Conservation (phyloP, 225 moss, liverwort and hornwort species). For the Climacium dendroides region DNA sequence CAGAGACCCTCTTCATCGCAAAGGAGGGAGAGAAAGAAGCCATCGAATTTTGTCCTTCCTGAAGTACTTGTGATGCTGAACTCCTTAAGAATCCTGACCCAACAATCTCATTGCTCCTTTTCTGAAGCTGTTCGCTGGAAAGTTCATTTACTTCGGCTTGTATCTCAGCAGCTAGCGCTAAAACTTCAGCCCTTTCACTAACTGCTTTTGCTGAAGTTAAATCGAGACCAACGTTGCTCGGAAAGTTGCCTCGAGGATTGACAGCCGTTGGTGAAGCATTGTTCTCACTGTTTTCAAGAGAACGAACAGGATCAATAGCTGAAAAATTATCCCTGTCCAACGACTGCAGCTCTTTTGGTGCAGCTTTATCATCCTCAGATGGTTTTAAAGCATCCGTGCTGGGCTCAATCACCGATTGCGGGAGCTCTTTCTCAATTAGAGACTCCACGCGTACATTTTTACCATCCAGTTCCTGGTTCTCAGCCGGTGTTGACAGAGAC, state of each 20-base stretch:
- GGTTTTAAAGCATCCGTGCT: constrained; percentile 27
- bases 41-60: constrained; percentile 15
- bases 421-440: constrained; percentile 25
- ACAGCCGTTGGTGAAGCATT: background rate
- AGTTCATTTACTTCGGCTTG: constrained; percentile 37
- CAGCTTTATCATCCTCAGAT: constrained; percentile 52
- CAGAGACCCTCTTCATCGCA: constrained; percentile 23
- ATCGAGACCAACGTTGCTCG: background rate
- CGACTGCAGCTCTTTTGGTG: constrained; percentile 41
- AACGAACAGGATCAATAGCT: background rate
- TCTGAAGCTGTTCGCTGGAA: constrained; percentile 6
- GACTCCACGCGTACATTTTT: constrained; percentile 8
- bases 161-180: constrained; percentile 36
- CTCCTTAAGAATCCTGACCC: constrained; percentile 26
- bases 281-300: constrained; percentile 5
- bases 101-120: constrained; percentile 22
- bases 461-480: constrained; percentile 10
- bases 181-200: constrained; percentile 19
- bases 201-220: constrained; percentile 11
- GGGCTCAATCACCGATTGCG: constrained; percentile 29
- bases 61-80: constrained; percentile 19
- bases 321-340: constrained; percentile 30
- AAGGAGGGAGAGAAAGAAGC: constrained; percentile 2
- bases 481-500: constrained; percentile 2
- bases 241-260: background rate